phyloP scores from a whole-genome alignment of 352 stramenopile species.

The Phytopythium sindhum region DNA sequence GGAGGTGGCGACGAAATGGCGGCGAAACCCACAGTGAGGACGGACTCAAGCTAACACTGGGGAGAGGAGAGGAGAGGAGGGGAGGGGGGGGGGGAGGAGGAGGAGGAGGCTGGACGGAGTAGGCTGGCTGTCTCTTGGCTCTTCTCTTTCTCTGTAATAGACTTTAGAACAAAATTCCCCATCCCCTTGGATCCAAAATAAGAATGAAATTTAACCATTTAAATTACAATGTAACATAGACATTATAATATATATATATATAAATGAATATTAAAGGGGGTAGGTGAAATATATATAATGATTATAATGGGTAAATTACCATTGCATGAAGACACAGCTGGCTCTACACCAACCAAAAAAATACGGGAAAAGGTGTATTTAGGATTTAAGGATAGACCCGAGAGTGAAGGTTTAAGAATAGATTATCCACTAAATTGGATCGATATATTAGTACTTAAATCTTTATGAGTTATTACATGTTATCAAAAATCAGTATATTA shows the following conservation, averaged over 20 bases:
- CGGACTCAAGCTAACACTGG: not conserved
- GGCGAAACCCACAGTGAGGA: slow-evolving; percentile 4
- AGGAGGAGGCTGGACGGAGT: not conserved
- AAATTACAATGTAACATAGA: not conserved
- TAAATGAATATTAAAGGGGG: not conserved
- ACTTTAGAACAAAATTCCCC: too few relatives aligned
- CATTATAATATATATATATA: not conserved
- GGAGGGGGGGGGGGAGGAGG: too few relatives aligned
- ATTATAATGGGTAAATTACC: not conserved
- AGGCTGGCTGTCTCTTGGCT: slow-evolving; percentile 2
- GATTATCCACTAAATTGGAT: not conserved
- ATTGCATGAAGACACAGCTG: not conserved
- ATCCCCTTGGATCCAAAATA: slow-evolving; percentile 1
- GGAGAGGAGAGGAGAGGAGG: too few relatives aligned
- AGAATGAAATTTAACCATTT: not conserved
- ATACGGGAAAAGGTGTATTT: not conserved
- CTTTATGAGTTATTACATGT: not conserved
- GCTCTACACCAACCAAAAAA: not conserved
- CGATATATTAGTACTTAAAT: not conserved
- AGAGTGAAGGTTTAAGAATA: not conserved
- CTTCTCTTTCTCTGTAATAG: slow-evolving; percentile 1
- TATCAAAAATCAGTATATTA: not conserved
- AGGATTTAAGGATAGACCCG: not conserved
- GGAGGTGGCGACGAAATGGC: not conserved
- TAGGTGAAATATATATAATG: not conserved